phyloP scores from a whole-genome alignment of 192 early-diverging fungal genomes.

The Coemansia sp. region DNA sequence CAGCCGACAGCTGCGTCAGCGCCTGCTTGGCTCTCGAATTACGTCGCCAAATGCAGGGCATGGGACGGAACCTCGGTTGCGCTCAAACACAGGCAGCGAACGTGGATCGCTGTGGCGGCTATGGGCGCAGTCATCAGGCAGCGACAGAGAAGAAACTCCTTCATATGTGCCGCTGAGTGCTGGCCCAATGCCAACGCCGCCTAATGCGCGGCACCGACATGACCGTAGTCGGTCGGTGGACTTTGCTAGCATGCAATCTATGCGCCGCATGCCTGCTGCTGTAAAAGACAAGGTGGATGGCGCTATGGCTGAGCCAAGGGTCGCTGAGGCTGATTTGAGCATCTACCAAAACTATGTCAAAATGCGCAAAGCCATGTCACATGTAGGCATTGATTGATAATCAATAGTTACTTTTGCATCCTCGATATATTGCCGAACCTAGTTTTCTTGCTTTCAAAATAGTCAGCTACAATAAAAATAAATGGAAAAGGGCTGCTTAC shows the following conservation, averaged over 20 bases:
- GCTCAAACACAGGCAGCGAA: constrained; percentile 26
- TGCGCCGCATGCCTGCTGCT: neutral
- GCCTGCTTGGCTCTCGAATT: constrained; percentile 17
- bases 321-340: constrained; percentile 36
- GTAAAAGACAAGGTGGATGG: neutral
- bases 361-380: constrained; percentile 31
- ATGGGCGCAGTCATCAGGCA: constrained; percentile 7
- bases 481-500: constrained; percentile 26
- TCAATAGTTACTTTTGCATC: no score
- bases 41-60: constrained; percentile 10
- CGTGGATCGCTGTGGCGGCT: constrained; percentile 36
- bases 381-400: neutral
- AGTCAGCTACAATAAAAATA: no score
- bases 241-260: constrained; percentile 7
- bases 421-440: no score
- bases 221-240: constrained; percentile 47
- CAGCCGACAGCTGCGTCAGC: constrained; percentile 14
- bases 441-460: no score
- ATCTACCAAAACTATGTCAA: constrained; percentile 46
- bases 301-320: constrained; percentile 29
- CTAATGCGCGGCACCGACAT: constrained; percentile 1
- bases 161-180: constrained; percentile 11
- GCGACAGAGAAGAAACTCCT: neutral
- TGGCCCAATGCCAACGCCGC: neutral
- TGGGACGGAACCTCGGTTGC: constrained; percentile 12